phyloP scores from a whole-genome alignment of 1,284 basidiomycete genomes.

The Mycena citricolor region DNA sequence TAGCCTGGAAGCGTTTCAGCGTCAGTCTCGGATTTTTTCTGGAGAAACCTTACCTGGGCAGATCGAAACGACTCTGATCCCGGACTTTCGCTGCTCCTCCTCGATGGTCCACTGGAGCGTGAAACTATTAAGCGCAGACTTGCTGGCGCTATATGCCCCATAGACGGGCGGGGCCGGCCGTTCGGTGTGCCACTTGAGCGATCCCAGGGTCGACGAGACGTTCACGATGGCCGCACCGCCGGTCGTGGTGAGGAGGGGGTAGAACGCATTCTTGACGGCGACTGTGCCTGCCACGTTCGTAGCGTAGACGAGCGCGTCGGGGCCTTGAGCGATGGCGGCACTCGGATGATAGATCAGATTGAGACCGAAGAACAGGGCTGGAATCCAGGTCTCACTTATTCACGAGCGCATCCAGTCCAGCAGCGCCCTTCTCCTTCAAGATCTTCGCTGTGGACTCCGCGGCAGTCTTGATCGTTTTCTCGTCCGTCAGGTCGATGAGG shows the following conservation, averaged over 20 bases:
- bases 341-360: neutral
- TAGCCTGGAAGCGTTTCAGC: neutral
- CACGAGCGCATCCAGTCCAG: conserved; percentile 1
- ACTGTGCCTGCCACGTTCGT: conserved; percentile 1
- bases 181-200: conserved; percentile 2
- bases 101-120: conserved; percentile 6
- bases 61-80: neutral
- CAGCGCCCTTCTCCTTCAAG: neutral
- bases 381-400: conserved; percentile 6
- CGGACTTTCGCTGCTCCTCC: conserved; percentile 4
- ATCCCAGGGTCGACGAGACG: conserved; percentile 1
- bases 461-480: conserved; percentile 2
- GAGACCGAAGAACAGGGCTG: neutral
- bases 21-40: too few relatives aligned
- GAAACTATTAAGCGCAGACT: conserved; percentile 2
- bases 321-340: neutral
- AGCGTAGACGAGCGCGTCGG: neutral
- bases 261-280: neutral
- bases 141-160: conserved; percentile 1
- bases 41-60: conserved; percentile 4
- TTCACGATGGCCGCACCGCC: conserved; percentile 5
- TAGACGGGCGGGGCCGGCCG: conserved; percentile 1
- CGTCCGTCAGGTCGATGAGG: conserved; percentile 6
- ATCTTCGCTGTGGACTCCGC: neutral
- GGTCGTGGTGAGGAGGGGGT: neutral